Evolutionary conservation across 192 early-diverging fungal genomes (phyloP).

Genomic region (Dispira simplex): DNA sequence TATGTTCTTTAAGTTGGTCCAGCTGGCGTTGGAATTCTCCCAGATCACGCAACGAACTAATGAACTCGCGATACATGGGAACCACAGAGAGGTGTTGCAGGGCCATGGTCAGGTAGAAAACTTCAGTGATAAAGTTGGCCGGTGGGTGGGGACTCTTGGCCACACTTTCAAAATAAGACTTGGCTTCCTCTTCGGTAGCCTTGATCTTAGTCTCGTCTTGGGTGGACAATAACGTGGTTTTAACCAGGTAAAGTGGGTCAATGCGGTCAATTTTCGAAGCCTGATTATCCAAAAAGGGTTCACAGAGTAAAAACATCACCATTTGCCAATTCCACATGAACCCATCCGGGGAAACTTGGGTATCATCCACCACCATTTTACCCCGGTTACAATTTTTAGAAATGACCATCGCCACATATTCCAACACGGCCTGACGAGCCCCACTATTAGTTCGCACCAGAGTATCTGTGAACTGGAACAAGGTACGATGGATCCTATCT

Average conservation of each 20-base stretch:
- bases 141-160: constrained; percentile 12
- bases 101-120: constrained; percentile 67
- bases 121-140: constrained; percentile 77
- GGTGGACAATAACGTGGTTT: constrained; percentile 38
- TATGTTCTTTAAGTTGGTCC: constrained; percentile 27
- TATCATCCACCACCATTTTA: constrained; percentile 62
- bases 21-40: constrained; percentile 54
- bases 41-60: constrained; percentile 45
- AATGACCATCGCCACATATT: constrained; percentile 47
- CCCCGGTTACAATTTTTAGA: constrained; percentile 53
- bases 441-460: constrained; percentile 51
- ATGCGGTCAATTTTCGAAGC: constrained; percentile 65
- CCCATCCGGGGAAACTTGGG: constrained; percentile 65
- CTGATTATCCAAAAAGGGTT: constrained; percentile 71
- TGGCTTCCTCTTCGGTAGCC: constrained; percentile 48
- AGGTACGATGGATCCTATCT: constrained; percentile 32
- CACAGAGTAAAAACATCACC: constrained; percentile 49
- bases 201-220: constrained; percentile 67
- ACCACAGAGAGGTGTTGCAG: constrained; percentile 71
- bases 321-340: constrained; percentile 65
- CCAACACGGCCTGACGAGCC: constrained; percentile 37
- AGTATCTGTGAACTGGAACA: constrained; percentile 34
- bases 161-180: constrained; percentile 33
- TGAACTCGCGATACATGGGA: constrained; percentile 49
- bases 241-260: constrained; percentile 53